A percentile compares a stretch with the other conserved stretches of the same genome.
Evolutionary conservation across 2,329 filamentous ascomycete species (phyloP).

Genomic region (Phialophora chinensis): DNA sequence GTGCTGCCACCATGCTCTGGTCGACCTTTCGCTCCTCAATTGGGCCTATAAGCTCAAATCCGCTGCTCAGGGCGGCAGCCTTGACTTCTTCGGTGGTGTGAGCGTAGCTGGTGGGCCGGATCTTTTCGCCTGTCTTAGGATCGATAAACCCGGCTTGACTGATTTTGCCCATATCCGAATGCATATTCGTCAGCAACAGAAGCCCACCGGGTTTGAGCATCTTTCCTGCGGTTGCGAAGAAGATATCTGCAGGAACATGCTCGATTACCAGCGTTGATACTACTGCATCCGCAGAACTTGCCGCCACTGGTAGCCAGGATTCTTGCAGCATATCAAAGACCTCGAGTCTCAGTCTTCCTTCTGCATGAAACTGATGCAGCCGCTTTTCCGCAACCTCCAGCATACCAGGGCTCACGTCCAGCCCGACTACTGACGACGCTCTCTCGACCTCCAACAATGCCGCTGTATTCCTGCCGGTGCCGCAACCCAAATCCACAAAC

Average conservation of each 20-base stretch:
- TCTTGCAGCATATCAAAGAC: conserved; percentile 50
- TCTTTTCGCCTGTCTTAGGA: conserved; percentile 59
- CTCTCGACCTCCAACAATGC: conserved; percentile 40
- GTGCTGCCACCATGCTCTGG: conserved; percentile 61
- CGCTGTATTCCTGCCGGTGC: conserved; percentile 69
- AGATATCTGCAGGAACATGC: conserved; percentile 62
- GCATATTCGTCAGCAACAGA: conserved; percentile 71
- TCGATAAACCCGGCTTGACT: conserved; percentile 69
- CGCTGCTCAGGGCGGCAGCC: conserved; percentile 54
- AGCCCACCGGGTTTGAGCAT: conserved; percentile 56
- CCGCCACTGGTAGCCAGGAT: conserved; percentile 34
- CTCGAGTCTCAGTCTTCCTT: conserved; percentile 41
- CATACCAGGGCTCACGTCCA: conserved; percentile 66
- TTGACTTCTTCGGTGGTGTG: conserved; percentile 61
- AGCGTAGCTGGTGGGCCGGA: conserved; percentile 64
- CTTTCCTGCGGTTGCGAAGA: conserved; percentile 58
- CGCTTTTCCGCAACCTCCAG: conserved; percentile 55
- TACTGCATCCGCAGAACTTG: conserved; percentile 44
- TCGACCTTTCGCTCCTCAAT: conserved; percentile 55
- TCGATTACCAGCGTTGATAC: conserved; percentile 70
- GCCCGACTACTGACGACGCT: conserved; percentile 53
- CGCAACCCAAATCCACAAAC: conserved; percentile 68
- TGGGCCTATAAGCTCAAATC: conserved; percentile 53
- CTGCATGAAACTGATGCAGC: conserved; percentile 6
- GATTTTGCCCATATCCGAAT: conserved; percentile 62